Conservation (phyloP, 495 filamentous ascomycete species). For the Cercophora scortea region DNA sequence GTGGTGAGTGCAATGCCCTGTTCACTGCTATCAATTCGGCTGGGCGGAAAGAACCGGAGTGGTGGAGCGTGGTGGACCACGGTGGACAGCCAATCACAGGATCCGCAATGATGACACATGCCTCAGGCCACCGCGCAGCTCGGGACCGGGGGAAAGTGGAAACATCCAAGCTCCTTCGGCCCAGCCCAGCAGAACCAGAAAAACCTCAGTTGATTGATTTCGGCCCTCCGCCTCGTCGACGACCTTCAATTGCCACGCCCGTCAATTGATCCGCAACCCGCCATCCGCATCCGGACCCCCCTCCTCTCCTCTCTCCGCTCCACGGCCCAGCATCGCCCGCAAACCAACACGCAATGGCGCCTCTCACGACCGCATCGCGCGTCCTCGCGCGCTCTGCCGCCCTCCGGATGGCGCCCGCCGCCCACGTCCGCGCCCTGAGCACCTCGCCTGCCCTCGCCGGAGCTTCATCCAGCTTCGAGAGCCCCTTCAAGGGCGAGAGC, state of each 20-base stretch:
- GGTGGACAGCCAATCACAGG: slow-evolving; percentile 18
- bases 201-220: slow-evolving; percentile 37
- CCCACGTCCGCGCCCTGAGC: slow-evolving; percentile 38
- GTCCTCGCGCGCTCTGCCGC: slow-evolving; percentile 34
- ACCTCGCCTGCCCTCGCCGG: slow-evolving; percentile 32
- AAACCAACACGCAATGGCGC: slow-evolving; percentile 34
- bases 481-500: slow-evolving; percentile 57
- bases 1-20: no score
- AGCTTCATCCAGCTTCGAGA: slow-evolving; percentile 30
- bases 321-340: background rate
- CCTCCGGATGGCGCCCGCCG: slow-evolving; percentile 19
- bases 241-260: slow-evolving; percentile 7
- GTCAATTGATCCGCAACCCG: slow-evolving; percentile 23
- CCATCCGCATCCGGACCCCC: background rate
- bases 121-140: slow-evolving; percentile 22
- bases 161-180: slow-evolving; percentile 20
- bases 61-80: no score
- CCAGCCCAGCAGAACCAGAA: slow-evolving; percentile 25
- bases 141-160: slow-evolving; percentile 17
- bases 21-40: no score
- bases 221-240: slow-evolving; percentile 6
- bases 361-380: slow-evolving; percentile 39
- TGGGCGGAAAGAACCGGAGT: slow-evolving; percentile 19
- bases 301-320: background rate
- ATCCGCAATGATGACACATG: slow-evolving; percentile 9